phyloP scores from a whole-genome alignment of 495 filamentous ascomycete species.

The Saxispiralis lemnorum region DNA sequence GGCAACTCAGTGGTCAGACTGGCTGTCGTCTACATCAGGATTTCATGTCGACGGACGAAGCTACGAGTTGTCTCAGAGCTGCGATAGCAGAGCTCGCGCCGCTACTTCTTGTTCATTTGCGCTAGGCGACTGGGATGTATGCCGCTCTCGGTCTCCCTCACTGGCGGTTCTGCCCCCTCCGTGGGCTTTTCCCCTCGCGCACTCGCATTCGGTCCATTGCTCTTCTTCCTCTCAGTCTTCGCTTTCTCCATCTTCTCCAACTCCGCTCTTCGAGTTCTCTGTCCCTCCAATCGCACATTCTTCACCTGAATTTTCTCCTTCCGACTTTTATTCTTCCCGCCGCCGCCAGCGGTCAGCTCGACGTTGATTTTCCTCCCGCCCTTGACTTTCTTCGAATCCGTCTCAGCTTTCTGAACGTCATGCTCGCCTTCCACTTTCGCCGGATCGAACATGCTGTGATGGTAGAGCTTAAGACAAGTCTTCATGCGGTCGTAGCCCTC shows the following conservation, averaged over 20 bases:
- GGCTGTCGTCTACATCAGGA: no score
- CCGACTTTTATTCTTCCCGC: slow-evolving; percentile 55
- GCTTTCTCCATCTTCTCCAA: slow-evolving; percentile 15
- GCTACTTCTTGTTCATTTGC: slow-evolving; percentile 6
- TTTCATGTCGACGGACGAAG: no score
- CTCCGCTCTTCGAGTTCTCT: slow-evolving; percentile 20
- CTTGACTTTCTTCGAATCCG: slow-evolving; percentile 2
- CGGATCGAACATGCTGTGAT: slow-evolving; percentile 61
- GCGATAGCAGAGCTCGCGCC: no score
- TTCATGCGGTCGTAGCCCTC: slow-evolving; percentile 80
- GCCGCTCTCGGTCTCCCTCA: slow-evolving; percentile 7
- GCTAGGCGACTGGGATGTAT: slow-evolving; percentile 24
- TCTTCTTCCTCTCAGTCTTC: slow-evolving; percentile 12
- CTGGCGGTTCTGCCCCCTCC: not conserved
- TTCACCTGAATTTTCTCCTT: slow-evolving; percentile 62
- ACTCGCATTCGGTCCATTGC: not conserved
- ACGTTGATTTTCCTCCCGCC: slow-evolving; percentile 58
- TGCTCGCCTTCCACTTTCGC: slow-evolving; percentile 1
- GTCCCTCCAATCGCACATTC: slow-evolving; percentile 56
- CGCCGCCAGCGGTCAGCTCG: slow-evolving; percentile 63
- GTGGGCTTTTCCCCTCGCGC: not conserved
- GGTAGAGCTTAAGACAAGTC: slow-evolving; percentile 73
- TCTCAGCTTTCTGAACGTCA: not conserved
- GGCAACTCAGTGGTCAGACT: no score
- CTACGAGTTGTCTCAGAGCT: no score